These are phyloP conservation scores for Dictyostelium firmibasis DNA, from an alignment of 78 protist species.

Conservation along the genomic window DNA sequence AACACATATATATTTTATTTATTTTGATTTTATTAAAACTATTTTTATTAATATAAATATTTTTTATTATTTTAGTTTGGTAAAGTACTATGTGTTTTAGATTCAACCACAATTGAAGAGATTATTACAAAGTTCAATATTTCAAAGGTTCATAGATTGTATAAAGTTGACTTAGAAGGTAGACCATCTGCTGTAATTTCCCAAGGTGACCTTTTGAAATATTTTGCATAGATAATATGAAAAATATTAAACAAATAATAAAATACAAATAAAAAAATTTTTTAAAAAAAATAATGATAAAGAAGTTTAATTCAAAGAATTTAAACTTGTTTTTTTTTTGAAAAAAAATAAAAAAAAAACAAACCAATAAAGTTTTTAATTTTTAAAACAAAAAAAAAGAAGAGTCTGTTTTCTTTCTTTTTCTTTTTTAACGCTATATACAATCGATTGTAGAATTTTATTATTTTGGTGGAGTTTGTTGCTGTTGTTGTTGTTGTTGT, in stretches of 20 bases:
- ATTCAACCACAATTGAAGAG: slow-evolving; percentile 46
- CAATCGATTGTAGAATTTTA: background rate
- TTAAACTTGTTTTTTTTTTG: no score
- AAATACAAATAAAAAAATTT: background rate
- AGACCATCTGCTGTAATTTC: slow-evolving; percentile 21
- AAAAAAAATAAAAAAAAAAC: background rate
- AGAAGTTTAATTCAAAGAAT: background rate
- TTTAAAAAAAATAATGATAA: background rate
- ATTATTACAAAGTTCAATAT: slow-evolving; percentile 10
- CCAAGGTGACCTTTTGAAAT: slow-evolving; percentile 59
- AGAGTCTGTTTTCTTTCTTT: background rate
- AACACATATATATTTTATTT: background rate
- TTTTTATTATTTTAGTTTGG: slow-evolving; percentile 11
- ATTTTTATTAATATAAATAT: no score
- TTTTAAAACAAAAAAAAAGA: no score
- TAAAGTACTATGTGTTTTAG: slow-evolving; percentile 11
- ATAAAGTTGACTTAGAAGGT: slow-evolving; percentile 6
- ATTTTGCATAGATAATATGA: background rate
- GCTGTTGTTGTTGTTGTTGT: background rate
- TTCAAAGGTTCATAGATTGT: slow-evolving; percentile 52
- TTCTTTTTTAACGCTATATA: background rate
- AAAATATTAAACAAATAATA: background rate
- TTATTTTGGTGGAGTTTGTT: slow-evolving; percentile 1
- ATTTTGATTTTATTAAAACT: no score
- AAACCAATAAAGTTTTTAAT: no score